Evolutionary conservation across 495 filamentous ascomycete genomes (phyloP).

Genomic region (Xylaria castorea): DNA sequence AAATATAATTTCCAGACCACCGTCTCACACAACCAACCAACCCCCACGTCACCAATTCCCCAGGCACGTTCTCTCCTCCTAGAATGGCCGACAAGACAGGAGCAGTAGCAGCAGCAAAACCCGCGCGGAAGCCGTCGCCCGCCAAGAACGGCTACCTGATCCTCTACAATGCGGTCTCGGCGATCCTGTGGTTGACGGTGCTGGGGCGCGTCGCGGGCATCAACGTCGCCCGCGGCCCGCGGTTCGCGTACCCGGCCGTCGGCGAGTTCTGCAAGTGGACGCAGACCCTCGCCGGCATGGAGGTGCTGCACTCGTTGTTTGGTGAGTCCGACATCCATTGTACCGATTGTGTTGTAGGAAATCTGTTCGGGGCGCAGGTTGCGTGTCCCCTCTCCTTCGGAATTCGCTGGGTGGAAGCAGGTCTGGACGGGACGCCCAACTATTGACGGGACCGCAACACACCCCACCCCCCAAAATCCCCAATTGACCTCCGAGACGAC

Average conservation of each 20-base stretch:
- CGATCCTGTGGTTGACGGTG: constrained; percentile 75
- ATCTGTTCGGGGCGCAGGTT: too few species aligned
- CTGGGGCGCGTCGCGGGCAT: constrained; percentile 61
- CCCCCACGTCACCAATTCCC: background rate
- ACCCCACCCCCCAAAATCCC: background rate
- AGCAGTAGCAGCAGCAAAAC: constrained; percentile 24
- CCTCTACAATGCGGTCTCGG: constrained; percentile 80
- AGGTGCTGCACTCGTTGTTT: constrained; percentile 77
- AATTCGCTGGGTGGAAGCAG: background rate
- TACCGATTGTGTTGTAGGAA: too few species aligned
- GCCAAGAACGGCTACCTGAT: constrained; percentile 71
- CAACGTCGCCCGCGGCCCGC: constrained; percentile 36
- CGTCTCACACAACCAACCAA: background rate
- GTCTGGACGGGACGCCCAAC: background rate
- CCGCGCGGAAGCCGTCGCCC: constrained; percentile 39
- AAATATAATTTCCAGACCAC: constrained; percentile 1
- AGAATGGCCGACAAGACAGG: constrained; percentile 33
- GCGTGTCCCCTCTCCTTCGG: background rate
- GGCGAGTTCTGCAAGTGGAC: constrained; percentile 75
- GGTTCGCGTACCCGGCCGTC: constrained; percentile 54
- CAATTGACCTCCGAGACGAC: background rate
- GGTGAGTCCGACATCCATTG: constrained; percentile 62
- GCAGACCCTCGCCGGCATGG: constrained; percentile 82
- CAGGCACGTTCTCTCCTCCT: too few species aligned
- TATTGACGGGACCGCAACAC: background rate